Evolutionary conservation across 768 basidiomycete species (phyloP).

Genomic region (Kondoa malvinella): DNA sequence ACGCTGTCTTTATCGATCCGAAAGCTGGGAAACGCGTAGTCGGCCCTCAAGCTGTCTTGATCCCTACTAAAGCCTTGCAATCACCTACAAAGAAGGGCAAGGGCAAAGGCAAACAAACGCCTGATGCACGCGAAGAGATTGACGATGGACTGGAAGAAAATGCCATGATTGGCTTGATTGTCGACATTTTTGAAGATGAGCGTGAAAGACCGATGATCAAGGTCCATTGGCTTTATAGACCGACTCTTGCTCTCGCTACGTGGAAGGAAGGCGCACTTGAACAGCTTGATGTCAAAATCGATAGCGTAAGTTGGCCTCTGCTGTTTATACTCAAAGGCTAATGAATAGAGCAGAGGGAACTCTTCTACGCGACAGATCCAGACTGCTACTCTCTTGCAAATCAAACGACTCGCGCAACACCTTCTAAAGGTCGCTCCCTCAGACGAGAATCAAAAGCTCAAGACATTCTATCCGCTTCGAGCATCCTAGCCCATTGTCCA

Average conservation of each 20-base stretch:
- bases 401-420: background rate
- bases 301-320: background rate
- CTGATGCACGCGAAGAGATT: slow-evolving; percentile 7
- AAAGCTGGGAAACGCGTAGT: background rate
- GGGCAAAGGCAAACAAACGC: slow-evolving; percentile 9
- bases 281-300: slow-evolving; percentile 11
- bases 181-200: slow-evolving; percentile 18
- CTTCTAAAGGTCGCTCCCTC: background rate
- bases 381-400: slow-evolving; percentile 1
- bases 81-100: background rate
- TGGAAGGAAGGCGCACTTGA: slow-evolving; percentile 8
- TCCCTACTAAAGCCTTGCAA: background rate
- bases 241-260: slow-evolving; percentile 7
- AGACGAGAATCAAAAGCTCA: background rate
- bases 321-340: background rate
- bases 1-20: background rate
- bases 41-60: background rate
- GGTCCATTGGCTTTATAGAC: slow-evolving; percentile 17
- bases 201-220: slow-evolving; percentile 6
- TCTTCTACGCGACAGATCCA: slow-evolving; percentile 10
- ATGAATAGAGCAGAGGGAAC: slow-evolving; percentile 1
- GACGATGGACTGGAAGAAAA: slow-evolving; percentile 14
- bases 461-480: too few relatives aligned
- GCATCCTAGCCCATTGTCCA: background rate
- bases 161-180: slow-evolving; percentile 14